Percentiles rank a stretch among this genome's conserved stretches.
These are phyloP conservation scores for Penicillium paneum DNA, from an alignment of 2,329 filamentous ascomycete species.

Conservation along the genomic window DNA sequence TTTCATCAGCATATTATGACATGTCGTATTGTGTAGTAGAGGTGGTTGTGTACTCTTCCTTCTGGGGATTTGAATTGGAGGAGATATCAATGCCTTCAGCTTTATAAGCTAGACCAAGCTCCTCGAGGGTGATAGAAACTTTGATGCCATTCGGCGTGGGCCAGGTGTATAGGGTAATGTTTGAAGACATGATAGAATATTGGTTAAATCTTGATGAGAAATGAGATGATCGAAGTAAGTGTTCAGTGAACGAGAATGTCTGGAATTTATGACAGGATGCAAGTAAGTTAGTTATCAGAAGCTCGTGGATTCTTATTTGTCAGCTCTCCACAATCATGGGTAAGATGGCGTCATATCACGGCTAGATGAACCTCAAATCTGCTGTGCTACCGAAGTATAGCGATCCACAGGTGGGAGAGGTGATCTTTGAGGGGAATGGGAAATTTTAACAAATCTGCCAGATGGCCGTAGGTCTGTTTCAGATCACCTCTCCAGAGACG, in stretches of 20 bases:
- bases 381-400: neutral
- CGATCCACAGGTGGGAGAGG: neutral
- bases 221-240: conserved; percentile 8
- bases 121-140: conserved; percentile 38
- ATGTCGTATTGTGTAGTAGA: too few species aligned
- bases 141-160: conserved; percentile 37
- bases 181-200: conserved; percentile 22
- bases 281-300: neutral
- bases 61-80: conserved; percentile 44
- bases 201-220: conserved; percentile 4
- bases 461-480: neutral
- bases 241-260: conserved; percentile 6
- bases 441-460: neutral
- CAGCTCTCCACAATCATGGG: neutral
- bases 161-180: conserved; percentile 34
- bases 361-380: neutral
- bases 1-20: neutral
- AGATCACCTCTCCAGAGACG: neutral
- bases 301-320: neutral
- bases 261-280: neutral
- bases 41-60: conserved; percentile 31
- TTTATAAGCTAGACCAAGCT: conserved; percentile 36
- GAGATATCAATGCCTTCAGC: conserved; percentile 41
- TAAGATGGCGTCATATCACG: neutral
- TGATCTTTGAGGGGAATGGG: neutral